phyloP scores from a whole-genome alignment of 2,329 filamentous ascomycete genomes.

The Arachnomyces sp. region DNA sequence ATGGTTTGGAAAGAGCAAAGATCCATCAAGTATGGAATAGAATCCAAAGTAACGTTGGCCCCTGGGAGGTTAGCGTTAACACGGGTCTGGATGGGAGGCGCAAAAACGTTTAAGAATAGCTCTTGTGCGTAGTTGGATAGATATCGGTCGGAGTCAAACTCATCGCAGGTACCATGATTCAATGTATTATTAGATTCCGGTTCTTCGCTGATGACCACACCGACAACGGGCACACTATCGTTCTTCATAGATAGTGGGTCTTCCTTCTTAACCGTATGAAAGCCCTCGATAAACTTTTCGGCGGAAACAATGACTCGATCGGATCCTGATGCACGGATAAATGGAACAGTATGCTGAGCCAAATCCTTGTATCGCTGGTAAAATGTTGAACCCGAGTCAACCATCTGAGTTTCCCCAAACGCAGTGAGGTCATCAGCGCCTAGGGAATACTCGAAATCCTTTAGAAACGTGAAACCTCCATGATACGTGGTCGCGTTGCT shows the following conservation, averaged over 20 bases:
- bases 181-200: slow-evolving; percentile 69
- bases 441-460: slow-evolving; percentile 61
- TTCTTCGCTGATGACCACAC: slow-evolving; percentile 62
- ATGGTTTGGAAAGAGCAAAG: slow-evolving; percentile 79
- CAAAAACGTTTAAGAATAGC: slow-evolving; percentile 56
- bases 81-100: slow-evolving; percentile 54
- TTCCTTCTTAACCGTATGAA: slow-evolving; percentile 51
- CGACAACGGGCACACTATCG: slow-evolving; percentile 44
- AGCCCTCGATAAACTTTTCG: slow-evolving; percentile 65
- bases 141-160: slow-evolving; percentile 55
- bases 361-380: slow-evolving; percentile 63
- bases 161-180: slow-evolving; percentile 61
- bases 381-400: slow-evolving; percentile 68
- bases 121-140: slow-evolving; percentile 31
- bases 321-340: slow-evolving; percentile 63
- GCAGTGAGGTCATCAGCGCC: slow-evolving; percentile 60
- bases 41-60: slow-evolving; percentile 52
- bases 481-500: slow-evolving; percentile 48
- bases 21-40: slow-evolving; percentile 73
- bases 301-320: slow-evolving; percentile 67
- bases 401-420: slow-evolving; percentile 61
- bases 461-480: slow-evolving; percentile 59
- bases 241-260: slow-evolving; percentile 33
- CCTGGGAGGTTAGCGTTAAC: slow-evolving; percentile 62
- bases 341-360: slow-evolving; percentile 51